These are phyloP conservation scores for Aleurites moluccanus DNA, from an alignment of 441 rosid genomes.

Conservation along the genomic window DNA sequence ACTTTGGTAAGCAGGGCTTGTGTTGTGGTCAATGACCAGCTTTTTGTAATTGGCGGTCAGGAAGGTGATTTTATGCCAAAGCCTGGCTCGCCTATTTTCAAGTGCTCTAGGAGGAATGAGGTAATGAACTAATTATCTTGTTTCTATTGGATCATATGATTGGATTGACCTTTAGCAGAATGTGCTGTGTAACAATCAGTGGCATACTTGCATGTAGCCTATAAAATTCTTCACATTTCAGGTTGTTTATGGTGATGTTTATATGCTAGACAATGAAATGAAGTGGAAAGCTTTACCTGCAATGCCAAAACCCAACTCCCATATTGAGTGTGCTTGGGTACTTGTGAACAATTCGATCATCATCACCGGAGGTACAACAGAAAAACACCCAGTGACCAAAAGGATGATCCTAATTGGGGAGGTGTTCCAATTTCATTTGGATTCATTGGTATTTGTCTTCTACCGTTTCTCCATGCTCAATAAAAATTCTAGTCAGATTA, in stretches of 20 bases:
- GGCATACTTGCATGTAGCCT: background rate
- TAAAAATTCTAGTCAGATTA: background rate
- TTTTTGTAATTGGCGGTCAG: conserved; percentile 83
- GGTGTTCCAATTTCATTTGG: conserved; percentile 63
- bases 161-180: background rate
- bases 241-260: conserved; percentile 77
- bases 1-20: conserved; percentile 56
- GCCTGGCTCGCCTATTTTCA: conserved; percentile 63
- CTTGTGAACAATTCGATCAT: conserved; percentile 67
- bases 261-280: conserved; percentile 73
- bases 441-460: conserved; percentile 47
- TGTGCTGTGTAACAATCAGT: background rate
- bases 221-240: conserved; percentile 29
- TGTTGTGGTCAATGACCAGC: conserved; percentile 51
- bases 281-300: conserved; percentile 74
- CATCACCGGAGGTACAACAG: conserved; percentile 84
- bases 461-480: background rate
- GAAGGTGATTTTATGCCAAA: conserved; percentile 96
- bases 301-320: conserved; percentile 85
- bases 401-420: conserved; percentile 83
- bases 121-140: background rate
- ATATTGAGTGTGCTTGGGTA: conserved; percentile 85
- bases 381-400: conserved; percentile 79
- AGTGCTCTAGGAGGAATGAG: conserved; percentile 83
- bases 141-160: background rate